Conservation (phyloP, 495 filamentous ascomycete species). For the Penicillium flavigenum region DNA sequence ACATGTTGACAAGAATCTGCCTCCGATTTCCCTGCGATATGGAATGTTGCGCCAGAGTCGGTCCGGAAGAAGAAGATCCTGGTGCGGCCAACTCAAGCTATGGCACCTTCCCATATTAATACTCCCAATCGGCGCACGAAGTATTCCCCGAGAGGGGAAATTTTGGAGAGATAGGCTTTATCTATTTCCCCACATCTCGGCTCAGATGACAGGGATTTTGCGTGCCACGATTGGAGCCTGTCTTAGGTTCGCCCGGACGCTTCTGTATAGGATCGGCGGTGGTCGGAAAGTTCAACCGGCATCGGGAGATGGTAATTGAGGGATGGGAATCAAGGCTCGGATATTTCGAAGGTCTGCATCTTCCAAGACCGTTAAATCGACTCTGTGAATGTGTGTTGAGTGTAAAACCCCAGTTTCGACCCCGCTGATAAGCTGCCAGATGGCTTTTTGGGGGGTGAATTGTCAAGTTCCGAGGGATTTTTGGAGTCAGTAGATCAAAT, state of each 20-base stretch:
- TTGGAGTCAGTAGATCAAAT: background rate
- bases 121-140: background rate
- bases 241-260: background rate
- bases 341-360: too few species aligned
- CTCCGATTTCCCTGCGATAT: conserved; percentile 2
- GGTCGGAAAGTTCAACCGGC: background rate
- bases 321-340: background rate
- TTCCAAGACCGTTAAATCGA: too few species aligned
- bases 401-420: background rate
- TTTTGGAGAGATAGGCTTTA: conserved; percentile 16
- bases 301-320: background rate
- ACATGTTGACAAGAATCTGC: conserved; percentile 11
- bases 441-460: too few species aligned
- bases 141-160: conserved; percentile 3
- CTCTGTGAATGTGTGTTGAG: too few species aligned
- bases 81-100: conserved; percentile 8
- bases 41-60: background rate
- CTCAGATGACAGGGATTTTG: conserved; percentile 7
- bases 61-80: background rate
- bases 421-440: background rate
- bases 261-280: conserved; percentile 2
- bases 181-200: conserved; percentile 41
- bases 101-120: background rate
- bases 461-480: too few species aligned
- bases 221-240: background rate